Evolutionary conservation across 805 yeast species (phyloP).

Genomic region (Candida krabiensis): DNA sequence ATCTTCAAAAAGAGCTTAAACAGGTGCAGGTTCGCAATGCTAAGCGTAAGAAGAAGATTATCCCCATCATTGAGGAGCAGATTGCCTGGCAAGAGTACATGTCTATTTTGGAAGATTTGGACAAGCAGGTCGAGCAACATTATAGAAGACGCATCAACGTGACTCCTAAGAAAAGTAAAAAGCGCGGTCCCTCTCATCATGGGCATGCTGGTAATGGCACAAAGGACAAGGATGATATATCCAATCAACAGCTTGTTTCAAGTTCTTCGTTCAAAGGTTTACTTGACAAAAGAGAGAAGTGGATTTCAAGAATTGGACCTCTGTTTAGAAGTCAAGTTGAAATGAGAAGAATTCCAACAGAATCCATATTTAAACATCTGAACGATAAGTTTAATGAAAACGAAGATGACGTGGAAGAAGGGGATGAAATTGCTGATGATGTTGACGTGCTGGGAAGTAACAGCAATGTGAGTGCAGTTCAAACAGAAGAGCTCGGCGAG

Average conservation of each 20-base stretch:
- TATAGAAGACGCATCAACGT: constrained; percentile 80
- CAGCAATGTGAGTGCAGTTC: constrained; percentile 9
- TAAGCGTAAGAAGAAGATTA: constrained; percentile 60
- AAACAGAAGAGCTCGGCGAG: constrained; percentile 18
- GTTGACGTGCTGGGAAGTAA: constrained; percentile 22
- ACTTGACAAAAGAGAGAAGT: constrained; percentile 80
- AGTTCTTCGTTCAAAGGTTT: constrained; percentile 76
- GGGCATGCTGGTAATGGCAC: constrained; percentile 22
- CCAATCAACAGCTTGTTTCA: constrained; percentile 61
- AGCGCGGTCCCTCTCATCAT: constrained; percentile 36
- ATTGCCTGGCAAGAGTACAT: constrained; percentile 94
- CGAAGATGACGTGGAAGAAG: constrained; percentile 28
- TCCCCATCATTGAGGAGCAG: constrained; percentile 80
- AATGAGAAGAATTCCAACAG: constrained; percentile 75
- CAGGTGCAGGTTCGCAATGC: constrained; percentile 63
- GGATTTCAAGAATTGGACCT: constrained; percentile 90
- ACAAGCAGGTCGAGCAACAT: constrained; percentile 95
- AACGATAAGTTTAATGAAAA: constrained; percentile 28
- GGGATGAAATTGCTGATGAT: constrained; percentile 24
- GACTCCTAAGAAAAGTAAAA: constrained; percentile 61
- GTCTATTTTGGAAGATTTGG: constrained; percentile 87
- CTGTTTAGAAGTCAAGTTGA: constrained; percentile 65
- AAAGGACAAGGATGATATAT: constrained; percentile 25
- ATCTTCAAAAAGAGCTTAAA: constrained; percentile 65
- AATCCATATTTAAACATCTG: constrained; percentile 49